Evolutionary conservation across 495 filamentous ascomycete genomes (phyloP), one percentile per base, ranked within the genome.

Genomic region (Tirmania nivea): DNA sequence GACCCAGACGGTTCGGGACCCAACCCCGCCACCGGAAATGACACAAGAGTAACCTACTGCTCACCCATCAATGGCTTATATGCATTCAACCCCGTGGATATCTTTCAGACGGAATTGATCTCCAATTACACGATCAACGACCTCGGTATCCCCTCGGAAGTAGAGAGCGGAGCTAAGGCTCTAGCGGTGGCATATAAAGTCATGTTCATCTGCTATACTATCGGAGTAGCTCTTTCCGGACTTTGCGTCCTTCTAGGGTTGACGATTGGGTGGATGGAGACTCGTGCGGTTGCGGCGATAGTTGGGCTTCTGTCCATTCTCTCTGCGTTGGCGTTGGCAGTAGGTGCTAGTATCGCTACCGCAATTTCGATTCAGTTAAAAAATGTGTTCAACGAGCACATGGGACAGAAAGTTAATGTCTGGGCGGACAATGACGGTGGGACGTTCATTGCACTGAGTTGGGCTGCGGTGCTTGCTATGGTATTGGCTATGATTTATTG

Each of bases 151-250:
- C 54, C 58, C 3, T 59, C 52, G 36, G 59, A 61, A 7, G 56
- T 64, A 0, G 34, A 64, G 11, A 7, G 10, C 0, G 62, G 57
- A 1, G 35, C 61, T 16, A 14, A 35, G 7, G 56, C 56, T 3
- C 48, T 64, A 8, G 56, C 60, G 10, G 19, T 37, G 8, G 62
- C 56, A 5, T 64, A 64, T 21, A 58, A 57, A 39, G 39, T 37
- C 11, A 64, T 64, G 61, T 63, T 54, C 57, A 48, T 64, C 16
- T 48, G 50, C 8, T 61, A 61, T 42, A 53, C 54, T 9, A 50
- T 64, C 20, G 62, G 61, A 2, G 56, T 60, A 16, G 37, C 49
- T 1, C 6, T 57, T 5, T 56, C 62, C 9, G 62, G 54, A 0
- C 1, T 64, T 11, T 53, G 53, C 16, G 34, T 64, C 19, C n/a